These are phyloP conservation scores for Dentipellis fragilis DNA, from an alignment of 768 basidiomycete genomes.

Conservation along the genomic window DNA sequence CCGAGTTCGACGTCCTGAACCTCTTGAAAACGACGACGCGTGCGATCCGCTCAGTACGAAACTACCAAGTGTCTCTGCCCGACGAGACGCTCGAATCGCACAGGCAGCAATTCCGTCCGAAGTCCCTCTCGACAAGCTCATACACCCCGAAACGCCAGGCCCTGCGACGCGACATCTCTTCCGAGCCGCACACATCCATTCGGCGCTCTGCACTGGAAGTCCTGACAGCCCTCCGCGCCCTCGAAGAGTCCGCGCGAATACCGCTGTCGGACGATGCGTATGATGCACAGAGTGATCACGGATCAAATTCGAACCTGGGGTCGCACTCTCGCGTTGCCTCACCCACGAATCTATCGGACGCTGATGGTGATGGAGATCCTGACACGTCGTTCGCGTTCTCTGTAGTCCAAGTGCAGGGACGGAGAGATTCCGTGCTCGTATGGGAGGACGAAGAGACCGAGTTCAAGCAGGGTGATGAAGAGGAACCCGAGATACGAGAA, in stretches of 20 bases:
- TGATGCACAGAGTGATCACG: constrained; percentile 67
- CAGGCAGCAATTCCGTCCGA: constrained; percentile 41
- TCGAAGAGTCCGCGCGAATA: constrained; percentile 73
- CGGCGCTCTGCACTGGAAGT: constrained; percentile 78
- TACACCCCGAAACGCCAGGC: constrained; percentile 24
- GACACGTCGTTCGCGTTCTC: constrained; percentile 62
- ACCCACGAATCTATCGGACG: constrained; percentile 23
- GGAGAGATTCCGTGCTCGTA: constrained; percentile 56
- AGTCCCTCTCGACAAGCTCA: constrained; percentile 25
- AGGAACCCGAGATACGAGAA: constrained; percentile 44
- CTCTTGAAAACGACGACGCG: constrained; percentile 72
- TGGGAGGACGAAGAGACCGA: constrained; percentile 65
- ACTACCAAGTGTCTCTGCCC: constrained; percentile 75
- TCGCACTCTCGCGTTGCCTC: constrained; percentile 34
- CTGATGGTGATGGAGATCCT: constrained; percentile 32
- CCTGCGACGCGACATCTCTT: constrained; percentile 24
- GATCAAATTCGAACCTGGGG: constrained; percentile 4
- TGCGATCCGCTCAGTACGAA: constrained; percentile 73
- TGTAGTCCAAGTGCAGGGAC: constrained; percentile 58
- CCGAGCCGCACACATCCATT: constrained; percentile 59
- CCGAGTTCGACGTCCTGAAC: constrained; percentile 51
- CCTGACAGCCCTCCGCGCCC: constrained; percentile 61
- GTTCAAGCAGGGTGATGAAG: constrained; percentile 35
- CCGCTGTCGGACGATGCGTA: constrained; percentile 77
- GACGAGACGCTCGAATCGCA: constrained; percentile 53